phyloP scores from a whole-genome alignment of 306 rosid genomes.

The Pyrus communis region DNA sequence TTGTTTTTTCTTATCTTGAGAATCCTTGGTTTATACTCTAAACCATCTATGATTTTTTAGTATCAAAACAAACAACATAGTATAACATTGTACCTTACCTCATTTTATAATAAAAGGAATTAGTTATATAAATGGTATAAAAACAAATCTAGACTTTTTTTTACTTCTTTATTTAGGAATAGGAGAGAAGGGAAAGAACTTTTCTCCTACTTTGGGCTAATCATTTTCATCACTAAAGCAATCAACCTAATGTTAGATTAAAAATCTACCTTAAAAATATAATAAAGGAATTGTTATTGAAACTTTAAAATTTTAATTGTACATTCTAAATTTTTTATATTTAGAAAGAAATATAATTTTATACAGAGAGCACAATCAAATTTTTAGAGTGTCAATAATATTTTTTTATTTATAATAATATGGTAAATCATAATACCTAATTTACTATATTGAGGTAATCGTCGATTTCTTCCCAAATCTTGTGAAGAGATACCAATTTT shows the following conservation, averaged over 20 bases:
- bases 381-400: too few relatives aligned
- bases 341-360: too few relatives aligned
- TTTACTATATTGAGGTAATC: neutral
- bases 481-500: too few relatives aligned
- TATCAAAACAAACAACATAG: neutral
- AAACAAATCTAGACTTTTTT: too few relatives aligned
- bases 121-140: too few relatives aligned
- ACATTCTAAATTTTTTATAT: too few relatives aligned
- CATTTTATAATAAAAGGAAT: neutral
- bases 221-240: neutral
- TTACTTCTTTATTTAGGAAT: neutral
- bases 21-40: neutral
- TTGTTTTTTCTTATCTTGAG: neutral
- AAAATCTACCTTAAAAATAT: neutral
- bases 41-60: neutral
- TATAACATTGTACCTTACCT: neutral
- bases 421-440: neutral
- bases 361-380: too few relatives aligned
- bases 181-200: neutral
- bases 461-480: too few relatives aligned
- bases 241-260: too few relatives aligned
- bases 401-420: too few relatives aligned
- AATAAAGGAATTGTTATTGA: too few relatives aligned
- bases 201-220: neutral
- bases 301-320: too few relatives aligned